These are phyloP conservation scores for Golubevia pallescens DNA, from an alignment of 1,284 basidiomycete genomes.

Conservation along the genomic window DNA sequence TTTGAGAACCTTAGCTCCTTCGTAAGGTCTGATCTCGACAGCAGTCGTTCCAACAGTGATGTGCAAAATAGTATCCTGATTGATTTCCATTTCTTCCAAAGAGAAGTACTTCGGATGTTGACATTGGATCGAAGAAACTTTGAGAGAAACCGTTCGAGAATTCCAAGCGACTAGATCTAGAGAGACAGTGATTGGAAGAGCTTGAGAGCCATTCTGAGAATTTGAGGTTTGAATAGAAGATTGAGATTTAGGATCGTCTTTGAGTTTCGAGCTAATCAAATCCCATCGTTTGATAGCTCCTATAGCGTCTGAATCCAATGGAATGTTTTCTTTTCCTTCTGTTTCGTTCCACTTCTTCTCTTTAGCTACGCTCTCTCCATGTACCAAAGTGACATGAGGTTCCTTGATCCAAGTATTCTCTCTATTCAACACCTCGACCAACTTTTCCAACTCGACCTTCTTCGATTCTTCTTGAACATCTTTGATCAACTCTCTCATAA, in stretches of 20 bases:
- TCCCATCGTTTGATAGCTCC: conserved; percentile 15
- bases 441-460: conserved; percentile 18
- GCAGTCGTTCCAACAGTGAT: conserved; percentile 46
- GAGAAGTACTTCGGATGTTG: background rate
- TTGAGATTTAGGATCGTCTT: background rate
- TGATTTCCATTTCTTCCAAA: conserved; percentile 23
- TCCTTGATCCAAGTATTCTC: conserved; percentile 13
- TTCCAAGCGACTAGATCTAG: conserved; percentile 18
- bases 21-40: conserved; percentile 23
- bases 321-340: background rate
- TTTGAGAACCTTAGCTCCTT: conserved; percentile 31
- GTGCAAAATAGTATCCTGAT: conserved; percentile 17
- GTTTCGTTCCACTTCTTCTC: background rate
- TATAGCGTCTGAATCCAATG: background rate
- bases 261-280: background rate
- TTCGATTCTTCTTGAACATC: conserved; percentile 2
- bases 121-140: conserved; percentile 4
- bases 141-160: conserved; percentile 20
- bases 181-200: conserved; percentile 4
- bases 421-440: conserved; percentile 13
- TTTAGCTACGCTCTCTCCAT: conserved; percentile 15
- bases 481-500: no score
- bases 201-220: background rate
- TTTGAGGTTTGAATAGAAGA: background rate
- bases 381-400: conserved; percentile 55